Percentiles rank a stretch among this genome's conserved stretches.
Evolutionary conservation across 2,329 filamentous ascomycete species (phyloP).

Genomic region (Beauveria caledonica): DNA sequence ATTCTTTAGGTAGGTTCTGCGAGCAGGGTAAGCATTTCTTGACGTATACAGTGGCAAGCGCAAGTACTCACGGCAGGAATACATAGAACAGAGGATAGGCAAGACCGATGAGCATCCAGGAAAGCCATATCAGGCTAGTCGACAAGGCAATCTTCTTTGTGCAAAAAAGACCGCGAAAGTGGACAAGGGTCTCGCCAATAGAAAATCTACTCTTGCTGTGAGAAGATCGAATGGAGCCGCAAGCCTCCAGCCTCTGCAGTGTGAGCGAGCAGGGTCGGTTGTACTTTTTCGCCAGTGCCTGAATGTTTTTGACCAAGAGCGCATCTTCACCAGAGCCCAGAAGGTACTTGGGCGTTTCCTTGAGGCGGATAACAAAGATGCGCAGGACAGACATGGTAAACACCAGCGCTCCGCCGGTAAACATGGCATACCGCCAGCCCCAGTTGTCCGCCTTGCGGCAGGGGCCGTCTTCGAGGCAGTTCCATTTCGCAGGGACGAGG

Average conservation of each 20-base stretch:
- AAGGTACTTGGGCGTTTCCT: conserved; percentile 42
- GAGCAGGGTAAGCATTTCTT: background rate
- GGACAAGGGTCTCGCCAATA: conserved; percentile 31
- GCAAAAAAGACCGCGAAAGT: conserved; percentile 57
- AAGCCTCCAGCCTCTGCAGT: conserved; percentile 36
- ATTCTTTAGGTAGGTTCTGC: conserved; percentile 47
- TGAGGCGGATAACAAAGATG: conserved; percentile 36
- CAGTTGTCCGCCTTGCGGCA: conserved; percentile 37
- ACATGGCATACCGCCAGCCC: conserved; percentile 41
- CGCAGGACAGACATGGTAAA: conserved; percentile 37
- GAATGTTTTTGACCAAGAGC: conserved; percentile 40
- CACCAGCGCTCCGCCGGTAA: conserved; percentile 36
- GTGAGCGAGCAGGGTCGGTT: conserved; percentile 32
- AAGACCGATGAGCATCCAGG: conserved; percentile 62
- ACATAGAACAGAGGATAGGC: conserved; percentile 71
- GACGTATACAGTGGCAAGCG: too few relatives aligned
- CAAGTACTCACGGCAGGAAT: conserved; percentile 48
- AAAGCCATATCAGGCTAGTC: conserved; percentile 58
- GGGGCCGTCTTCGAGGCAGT: conserved; percentile 32
- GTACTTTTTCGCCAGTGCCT: conserved; percentile 40
- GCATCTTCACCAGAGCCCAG: conserved; percentile 38
- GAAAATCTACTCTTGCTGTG: conserved; percentile 27
- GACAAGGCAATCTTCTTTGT: conserved; percentile 52
- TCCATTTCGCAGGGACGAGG: conserved; percentile 40
- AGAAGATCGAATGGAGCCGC: conserved; percentile 32